Evolutionary conservation across 106 monocot species (phyloP), one percentile per base, ranked within the genome.

Genomic region (Cymbidium sinense): DNA sequence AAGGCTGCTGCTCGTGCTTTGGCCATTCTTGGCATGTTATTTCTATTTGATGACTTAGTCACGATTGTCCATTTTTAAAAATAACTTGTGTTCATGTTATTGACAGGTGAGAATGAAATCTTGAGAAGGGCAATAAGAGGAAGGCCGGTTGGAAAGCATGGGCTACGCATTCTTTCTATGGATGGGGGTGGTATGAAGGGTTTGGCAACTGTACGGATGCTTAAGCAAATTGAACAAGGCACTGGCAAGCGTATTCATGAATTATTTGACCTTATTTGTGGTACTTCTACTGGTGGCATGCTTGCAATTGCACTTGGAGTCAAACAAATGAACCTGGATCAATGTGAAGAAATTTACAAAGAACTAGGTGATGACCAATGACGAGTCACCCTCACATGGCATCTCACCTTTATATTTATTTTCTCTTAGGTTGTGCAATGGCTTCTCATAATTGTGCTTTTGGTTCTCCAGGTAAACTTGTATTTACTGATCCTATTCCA

Each of bases 181-280:
- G 98, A 99, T 85, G 98, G 98, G 36, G 98, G 98, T 82, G 98
- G 98, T n/a, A 99, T 99, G 98, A 99, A 99, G 82, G 98, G 98
- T 35, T 74, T 99, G 79, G 92, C 95, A 50, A 99, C 98, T 58
- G 98, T 99, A 15, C 87, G 90, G 77, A 99, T 99, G 39, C 94
- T 99, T 72, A 99, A 89, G 83, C 81, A 95, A 83, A 95, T 99
- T 80, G 98, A 99, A 78, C 74, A 87, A 86, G 95, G 98, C 78
- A 95, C 95, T 31, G 98, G 98, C 33, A 99, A 90, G 84, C 81
- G 81, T 51, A 95, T 99, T 28, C 90, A 99, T 90, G 98, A 99
- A 87, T 83, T 90, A 76, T 99, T 99, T 90, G 95, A 99, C 75
- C 89, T 99, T 62, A 95, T 99, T 43, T 94, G 98, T 80, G 98